Base-by-base conservation (phyloP, 2,329 filamentous ascomycete genomes). In the Aspergillus quadrilineatus region DNA sequence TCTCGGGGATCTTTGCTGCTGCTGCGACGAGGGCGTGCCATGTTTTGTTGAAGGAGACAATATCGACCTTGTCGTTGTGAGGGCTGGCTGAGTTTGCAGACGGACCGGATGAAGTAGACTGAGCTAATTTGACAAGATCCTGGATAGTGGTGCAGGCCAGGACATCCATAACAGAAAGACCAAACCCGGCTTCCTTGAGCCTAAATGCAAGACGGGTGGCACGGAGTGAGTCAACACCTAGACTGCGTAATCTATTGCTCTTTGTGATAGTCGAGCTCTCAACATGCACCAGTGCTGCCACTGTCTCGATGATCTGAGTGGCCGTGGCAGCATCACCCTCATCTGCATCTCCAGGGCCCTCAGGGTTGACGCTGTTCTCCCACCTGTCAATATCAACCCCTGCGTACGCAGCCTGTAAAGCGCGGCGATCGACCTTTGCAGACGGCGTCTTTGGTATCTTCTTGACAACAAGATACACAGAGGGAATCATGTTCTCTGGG, bases 401-500 rank as follows among this genome's bases (percentile, higher is more conserved):
- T 6, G 60, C 60, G 56, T 71, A 71, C 1, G 64, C 58, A 9
- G 60, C 60, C 41, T 65, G 55, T 7, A 67, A 48, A 6, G 67
- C 67, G 28, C 69, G 69, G 28, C 70, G 67, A 47, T 74, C 70
- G 2, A 66, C 64, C 56, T 74, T 74, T 10, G 69, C 69, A 8
- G 70, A 73, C 6, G 65, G 61, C 1, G 68, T 59, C 28, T 65
- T 58, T 4, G 72, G 71, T 10, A 73, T 70, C 6, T 55, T 55
- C 22, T 59, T 62, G 5, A 73, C 59, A 3, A 70, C 63, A 4
- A 73, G 60, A 42, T 67, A 73, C 6, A 66, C 65, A 1, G 66
- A 69, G 2, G 71, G 71, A 15, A 72, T 61, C 71, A 74, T 74
- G 47, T 73, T 66, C 39, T 61, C 58, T 9, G 71, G 71, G 10